Evolutionary conservation across 495 filamentous ascomycete genomes (phyloP), one percentile per base, ranked within the genome.

Genomic region (Penicillium salamii): DNA sequence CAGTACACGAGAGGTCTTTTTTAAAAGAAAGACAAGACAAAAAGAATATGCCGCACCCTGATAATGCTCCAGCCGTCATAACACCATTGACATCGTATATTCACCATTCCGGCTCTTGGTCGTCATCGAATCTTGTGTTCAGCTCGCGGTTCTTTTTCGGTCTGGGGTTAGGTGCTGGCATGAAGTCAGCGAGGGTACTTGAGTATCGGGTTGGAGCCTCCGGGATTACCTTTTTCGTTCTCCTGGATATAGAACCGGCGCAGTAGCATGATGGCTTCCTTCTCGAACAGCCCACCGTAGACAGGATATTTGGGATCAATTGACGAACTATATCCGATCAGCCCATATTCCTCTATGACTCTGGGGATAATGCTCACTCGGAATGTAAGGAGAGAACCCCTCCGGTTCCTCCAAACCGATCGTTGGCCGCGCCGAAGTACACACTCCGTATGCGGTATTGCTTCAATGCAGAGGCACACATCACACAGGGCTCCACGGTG

Each of bases 211-310:
- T 2, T 32, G 23, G n/a, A 7, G 35, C 43, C 5, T 8, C 12
- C 33, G 13, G 13, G 5, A 61, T 49, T 69, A 88, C 88, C 88
- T 76, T 90, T 85, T 39, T 84, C 86, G 67, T 98, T 98, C 65
- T 97, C 90, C 71, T 97, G 95, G 13, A 97, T 85, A 63, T 98
- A 98, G 65, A 98, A 98, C 46, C 89, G 83, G 46, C 95, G 78
- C 50, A 97, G 75, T 51, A 97, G 61, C 69, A 91, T 90, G 54
- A 98, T 91, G 0, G 91, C 91, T 58, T 96, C 90, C 54, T 93
- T 84, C 13, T 86, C 79, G 56, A 88, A 88, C 61, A 95, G 79
- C 1, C 91, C 93, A 15, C 91, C 90, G 58, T 86, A 78, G 7
- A 85, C 89, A 20, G 84, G 81, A 58, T 87, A 93, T 5, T 86